Percentiles rank a stretch among this genome's conserved stretches.
Conservation (phyloP, 169 alveolate species). For the Amoebophrya sp. region DNA sequence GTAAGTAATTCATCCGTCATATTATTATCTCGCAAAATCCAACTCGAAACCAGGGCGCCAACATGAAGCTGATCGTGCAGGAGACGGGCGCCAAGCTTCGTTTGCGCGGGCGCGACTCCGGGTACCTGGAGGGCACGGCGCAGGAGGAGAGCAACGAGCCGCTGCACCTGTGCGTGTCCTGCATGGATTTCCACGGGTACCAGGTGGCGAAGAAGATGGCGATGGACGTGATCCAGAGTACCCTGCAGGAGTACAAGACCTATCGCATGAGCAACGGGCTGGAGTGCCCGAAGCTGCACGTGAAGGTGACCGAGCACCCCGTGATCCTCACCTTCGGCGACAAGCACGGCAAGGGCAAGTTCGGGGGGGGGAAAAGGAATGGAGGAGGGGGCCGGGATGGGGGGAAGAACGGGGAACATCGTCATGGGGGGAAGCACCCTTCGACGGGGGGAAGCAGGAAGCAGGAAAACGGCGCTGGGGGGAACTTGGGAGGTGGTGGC, state of each 20-base stretch:
- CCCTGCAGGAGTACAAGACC: background rate
- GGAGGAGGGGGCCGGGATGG: too few relatives aligned
- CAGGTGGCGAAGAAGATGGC: conserved; percentile 56
- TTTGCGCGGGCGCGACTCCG: conserved; percentile 86
- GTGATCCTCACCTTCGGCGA: too few relatives aligned
- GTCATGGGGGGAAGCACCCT: too few relatives aligned
- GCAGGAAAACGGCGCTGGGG: too few relatives aligned
- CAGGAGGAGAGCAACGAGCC: conserved; percentile 79
- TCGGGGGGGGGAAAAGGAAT: too few relatives aligned
- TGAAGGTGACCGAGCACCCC: background rate
- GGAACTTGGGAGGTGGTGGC: too few relatives aligned
- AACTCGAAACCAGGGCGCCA: conserved; percentile 79
- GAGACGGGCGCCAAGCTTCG: conserved; percentile 64
- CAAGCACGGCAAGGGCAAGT: too few relatives aligned
- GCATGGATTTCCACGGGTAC: conserved; percentile 69
- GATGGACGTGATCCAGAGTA: background rate
- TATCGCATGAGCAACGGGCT: too few relatives aligned
- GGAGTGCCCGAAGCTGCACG: background rate
- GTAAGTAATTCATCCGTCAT: too few relatives aligned
- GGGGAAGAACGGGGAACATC: too few relatives aligned
- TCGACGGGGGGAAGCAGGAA: too few relatives aligned
- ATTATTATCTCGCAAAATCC: too few relatives aligned
- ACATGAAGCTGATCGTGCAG: conserved; percentile 80
- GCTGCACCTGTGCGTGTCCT: conserved; percentile 77
- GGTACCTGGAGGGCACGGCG: conserved; percentile 79